These are phyloP conservation scores for Neckera pumila DNA, from an alignment of 225 moss, liverwort and hornwort species.

Conservation along the genomic window DNA sequence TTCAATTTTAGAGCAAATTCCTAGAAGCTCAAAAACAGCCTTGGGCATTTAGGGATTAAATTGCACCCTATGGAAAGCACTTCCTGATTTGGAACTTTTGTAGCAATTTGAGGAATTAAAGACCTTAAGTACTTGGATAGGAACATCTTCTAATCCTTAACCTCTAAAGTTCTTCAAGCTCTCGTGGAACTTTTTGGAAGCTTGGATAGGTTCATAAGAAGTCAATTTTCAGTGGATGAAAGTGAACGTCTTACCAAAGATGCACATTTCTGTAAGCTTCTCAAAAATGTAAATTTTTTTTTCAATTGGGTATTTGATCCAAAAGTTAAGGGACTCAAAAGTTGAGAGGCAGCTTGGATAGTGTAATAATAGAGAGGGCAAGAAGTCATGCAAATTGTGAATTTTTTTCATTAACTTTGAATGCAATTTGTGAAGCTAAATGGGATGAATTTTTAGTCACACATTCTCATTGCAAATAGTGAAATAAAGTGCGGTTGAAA, in stretches of 20 bases:
- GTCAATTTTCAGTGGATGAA: neutral
- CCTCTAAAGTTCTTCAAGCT: too few relatives aligned
- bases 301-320: too few relatives aligned
- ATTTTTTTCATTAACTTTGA: neutral
- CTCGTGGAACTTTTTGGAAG: neutral
- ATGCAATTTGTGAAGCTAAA: accelerated
- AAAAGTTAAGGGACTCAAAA: neutral
- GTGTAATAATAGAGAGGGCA: neutral
- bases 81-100: neutral
- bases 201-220: neutral
- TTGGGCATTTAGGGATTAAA: too few relatives aligned
- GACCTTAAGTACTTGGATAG: neutral
- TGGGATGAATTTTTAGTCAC: neutral
- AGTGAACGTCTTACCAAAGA: neutral
- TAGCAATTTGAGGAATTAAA: neutral
- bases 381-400: accelerated
- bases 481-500: too few relatives aligned
- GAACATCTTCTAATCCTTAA: neutral
- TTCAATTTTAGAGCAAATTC: too few relatives aligned
- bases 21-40: too few relatives aligned
- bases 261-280: too few relatives aligned
- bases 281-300: neutral
- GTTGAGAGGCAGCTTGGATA: accelerated
- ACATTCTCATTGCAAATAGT: accelerated
- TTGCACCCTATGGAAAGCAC: neutral